Evolutionary conservation across 352 stramenopile species (phyloP).

Genomic region (Pythium phragmitis): DNA sequence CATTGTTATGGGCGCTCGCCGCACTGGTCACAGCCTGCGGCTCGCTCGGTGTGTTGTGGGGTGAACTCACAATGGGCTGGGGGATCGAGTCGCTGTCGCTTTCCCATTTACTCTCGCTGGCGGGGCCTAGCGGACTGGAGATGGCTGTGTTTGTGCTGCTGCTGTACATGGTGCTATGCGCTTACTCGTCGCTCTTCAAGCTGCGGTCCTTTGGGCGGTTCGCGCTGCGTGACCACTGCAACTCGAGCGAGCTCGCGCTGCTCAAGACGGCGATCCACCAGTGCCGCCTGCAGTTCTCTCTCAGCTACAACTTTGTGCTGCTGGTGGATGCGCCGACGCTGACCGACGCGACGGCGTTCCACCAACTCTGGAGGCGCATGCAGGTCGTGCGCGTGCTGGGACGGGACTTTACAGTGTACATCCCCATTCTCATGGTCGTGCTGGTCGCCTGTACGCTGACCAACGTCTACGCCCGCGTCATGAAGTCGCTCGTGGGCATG

Average conservation of each 20-base stretch:
- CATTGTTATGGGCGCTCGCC: constrained; percentile 31
- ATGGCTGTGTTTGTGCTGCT: constrained; percentile 45
- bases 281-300: constrained; percentile 66
- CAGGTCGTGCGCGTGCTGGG: constrained; percentile 58
- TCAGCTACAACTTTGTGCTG: constrained; percentile 68
- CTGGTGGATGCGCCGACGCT: constrained; percentile 41
- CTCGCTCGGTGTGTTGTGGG: constrained; percentile 64
- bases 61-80: constrained; percentile 61
- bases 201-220: constrained; percentile 51
- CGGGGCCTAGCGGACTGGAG: constrained; percentile 28
- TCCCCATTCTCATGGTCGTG: constrained; percentile 52
- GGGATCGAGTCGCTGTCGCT: constrained; percentile 17
- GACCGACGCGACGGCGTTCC: constrained; percentile 52
- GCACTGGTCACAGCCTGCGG: constrained; percentile 31
- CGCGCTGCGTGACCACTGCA: constrained; percentile 46
- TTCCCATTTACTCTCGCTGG: constrained; percentile 32
- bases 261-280: constrained; percentile 64
- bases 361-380: constrained; percentile 52
- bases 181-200: constrained; percentile 61
- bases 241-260: constrained; percentile 58
- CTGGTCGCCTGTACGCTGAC: constrained; percentile 45
- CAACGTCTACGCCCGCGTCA: constrained; percentile 53
- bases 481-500: constrained; percentile 49
- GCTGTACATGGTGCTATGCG: constrained; percentile 58
- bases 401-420: constrained; percentile 53